These are phyloP conservation scores for Lactarius indigo DNA, from an alignment of 768 basidiomycete genomes.

Conservation along the genomic window DNA sequence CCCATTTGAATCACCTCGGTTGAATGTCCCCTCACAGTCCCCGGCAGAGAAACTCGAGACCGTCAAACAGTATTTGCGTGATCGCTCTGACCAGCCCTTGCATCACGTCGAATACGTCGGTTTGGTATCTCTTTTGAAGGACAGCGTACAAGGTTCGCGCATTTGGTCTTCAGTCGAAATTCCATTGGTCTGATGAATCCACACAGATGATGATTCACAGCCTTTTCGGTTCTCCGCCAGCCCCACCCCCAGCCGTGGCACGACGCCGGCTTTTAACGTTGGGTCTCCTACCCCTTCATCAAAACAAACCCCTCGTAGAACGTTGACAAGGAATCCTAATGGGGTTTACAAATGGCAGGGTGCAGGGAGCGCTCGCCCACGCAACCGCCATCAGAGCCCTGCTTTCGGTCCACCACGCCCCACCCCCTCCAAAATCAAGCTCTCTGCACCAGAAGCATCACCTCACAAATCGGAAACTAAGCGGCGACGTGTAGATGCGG, in stretches of 20 bases:
- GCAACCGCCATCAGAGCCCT: constrained; percentile 71
- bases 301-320: constrained; percentile 45
- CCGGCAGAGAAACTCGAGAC: constrained; percentile 46
- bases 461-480: constrained; percentile 49
- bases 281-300: constrained; percentile 29
- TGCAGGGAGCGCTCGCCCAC: constrained; percentile 65
- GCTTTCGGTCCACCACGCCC: constrained; percentile 57
- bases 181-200: constrained; percentile 20
- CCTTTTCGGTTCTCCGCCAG: constrained; percentile 63
- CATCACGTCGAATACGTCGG: constrained; percentile 52
- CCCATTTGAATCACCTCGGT: constrained; percentile 21
- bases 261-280: constrained; percentile 32
- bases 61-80: constrained; percentile 46
- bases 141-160: constrained; percentile 45
- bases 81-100: constrained; percentile 43
- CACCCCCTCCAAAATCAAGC: constrained; percentile 42
- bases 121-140: constrained; percentile 52
- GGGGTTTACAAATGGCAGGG: constrained; percentile 72
- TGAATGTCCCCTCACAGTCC: constrained; percentile 27
- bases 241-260: constrained; percentile 40
- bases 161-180: not conserved
- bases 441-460: constrained; percentile 37
- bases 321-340: constrained; percentile 67
- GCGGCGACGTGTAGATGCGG: constrained; percentile 56
- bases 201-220: constrained; percentile 33